Base-by-base conservation (phyloP, 2,329 filamentous ascomycete species). In the Tolypocladium capitatum region DNA sequence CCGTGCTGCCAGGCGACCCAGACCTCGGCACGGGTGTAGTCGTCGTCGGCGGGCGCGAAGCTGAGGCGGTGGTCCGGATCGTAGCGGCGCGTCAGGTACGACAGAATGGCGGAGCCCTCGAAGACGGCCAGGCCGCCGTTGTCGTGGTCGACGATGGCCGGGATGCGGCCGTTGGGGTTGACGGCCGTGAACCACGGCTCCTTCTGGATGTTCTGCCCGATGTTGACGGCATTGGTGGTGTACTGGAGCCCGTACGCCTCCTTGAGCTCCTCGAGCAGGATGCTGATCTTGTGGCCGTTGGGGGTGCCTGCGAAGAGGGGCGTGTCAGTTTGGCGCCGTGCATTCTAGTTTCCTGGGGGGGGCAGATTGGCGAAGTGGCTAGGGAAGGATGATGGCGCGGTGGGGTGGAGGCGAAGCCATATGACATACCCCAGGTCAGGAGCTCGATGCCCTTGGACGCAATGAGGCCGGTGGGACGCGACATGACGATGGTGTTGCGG, bases 1-100 rank as follows among this genome's bases (percentile, higher is more conserved):
- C 81, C 83, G 57, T 86, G 85, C 67, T 88, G 81, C 78, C 79
- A 84, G 35, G 75, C 74, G 52, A 81, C 72, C 81, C 80, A 84
- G 2, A 60, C 50, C 51, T 65, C 60, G 14, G 62, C 58, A 14
- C 56, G 56, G 4, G 61, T 63, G 49, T 63, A 63, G 51, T 67
- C 63, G 47, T 65, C 56, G 16, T 62, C 58, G 32, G 75, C 70
- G 21, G 56, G 46, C 24, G 57, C 58, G 49, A 68, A 69, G 8
- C 62, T 64, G 47, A 68, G 61, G 48, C 54, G 59, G 48, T 62
- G 36, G 42, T 86, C 78, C 0, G 70, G 68, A 60, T 89, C 85
- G 59, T 89, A 89, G 53, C 76, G 76, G n/a, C 81, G 76, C 10
- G 80, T 76, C 20, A 91, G 72, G 63, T 91, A 91, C 50, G 77